Percentiles rank a stretch among this genome's conserved stretches.
Evolutionary conservation across 2,329 filamentous ascomycete genomes (phyloP).

Genomic region (Neurospora crassa): DNA sequence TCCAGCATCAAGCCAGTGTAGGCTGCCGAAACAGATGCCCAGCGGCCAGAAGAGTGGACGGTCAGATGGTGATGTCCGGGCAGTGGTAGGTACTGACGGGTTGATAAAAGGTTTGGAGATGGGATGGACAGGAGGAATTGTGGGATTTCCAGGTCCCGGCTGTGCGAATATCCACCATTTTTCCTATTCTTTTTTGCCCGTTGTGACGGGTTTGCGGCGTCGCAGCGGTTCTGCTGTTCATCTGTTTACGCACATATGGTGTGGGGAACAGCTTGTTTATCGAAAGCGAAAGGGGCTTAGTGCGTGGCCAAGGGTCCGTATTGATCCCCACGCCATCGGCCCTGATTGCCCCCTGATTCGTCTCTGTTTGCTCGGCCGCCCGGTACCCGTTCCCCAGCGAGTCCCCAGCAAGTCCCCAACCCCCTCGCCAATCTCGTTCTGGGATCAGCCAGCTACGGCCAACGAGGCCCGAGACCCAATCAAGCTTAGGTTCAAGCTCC

Average conservation of each 20-base stretch:
- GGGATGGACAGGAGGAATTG: neutral
- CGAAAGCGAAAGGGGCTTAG: conserved; percentile 15
- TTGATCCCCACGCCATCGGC: conserved; percentile 6
- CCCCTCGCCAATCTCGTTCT: conserved; percentile 8
- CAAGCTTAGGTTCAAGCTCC: neutral
- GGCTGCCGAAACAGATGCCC: neutral
- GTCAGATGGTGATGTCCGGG: neutral
- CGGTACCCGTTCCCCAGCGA: conserved; percentile 3
- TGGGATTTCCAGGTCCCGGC: neutral
- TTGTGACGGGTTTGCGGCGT: neutral
- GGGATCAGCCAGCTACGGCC: conserved; percentile 4
- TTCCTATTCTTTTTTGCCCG: neutral
- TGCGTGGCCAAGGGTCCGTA: conserved; percentile 4
- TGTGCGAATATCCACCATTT: neutral
- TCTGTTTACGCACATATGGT: conserved; percentile 17
- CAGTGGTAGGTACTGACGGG: neutral
- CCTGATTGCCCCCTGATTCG: conserved; percentile 10
- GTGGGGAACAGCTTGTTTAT: conserved; percentile 20
- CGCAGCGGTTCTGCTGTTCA: neutral
- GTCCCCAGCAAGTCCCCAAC: conserved; percentile 5
- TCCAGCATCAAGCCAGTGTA: neutral
- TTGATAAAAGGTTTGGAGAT: neutral
- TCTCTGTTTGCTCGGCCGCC: conserved; percentile 4
- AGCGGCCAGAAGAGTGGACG: neutral
- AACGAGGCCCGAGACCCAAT: conserved; percentile 3